These are phyloP conservation scores for Kingdonia uniflora DNA, from an alignment of 164 flowering plant genomes.

Conservation along the genomic window DNA sequence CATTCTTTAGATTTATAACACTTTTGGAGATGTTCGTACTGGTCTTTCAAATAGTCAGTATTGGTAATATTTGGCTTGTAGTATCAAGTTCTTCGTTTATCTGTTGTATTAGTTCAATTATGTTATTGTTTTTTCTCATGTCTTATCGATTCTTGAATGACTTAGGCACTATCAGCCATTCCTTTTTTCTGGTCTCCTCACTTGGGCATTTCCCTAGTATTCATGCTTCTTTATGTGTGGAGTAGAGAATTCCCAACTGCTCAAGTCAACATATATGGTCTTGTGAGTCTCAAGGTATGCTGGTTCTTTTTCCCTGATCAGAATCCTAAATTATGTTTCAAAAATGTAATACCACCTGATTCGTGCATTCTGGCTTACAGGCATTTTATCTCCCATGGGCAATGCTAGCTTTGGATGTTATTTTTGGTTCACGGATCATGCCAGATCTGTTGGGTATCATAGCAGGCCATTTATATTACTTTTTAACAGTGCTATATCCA, in stretches of 20 bases:
- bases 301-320: background rate
- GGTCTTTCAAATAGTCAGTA: no score
- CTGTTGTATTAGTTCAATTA: no score
- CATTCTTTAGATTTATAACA: no score
- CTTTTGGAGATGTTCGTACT: no score
- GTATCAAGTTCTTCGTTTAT: no score
- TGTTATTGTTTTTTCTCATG: no score
- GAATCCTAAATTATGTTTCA: background rate
- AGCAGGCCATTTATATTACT: conserved; percentile 93
- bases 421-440: conserved; percentile 68
- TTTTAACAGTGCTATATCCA: conserved; percentile 87
- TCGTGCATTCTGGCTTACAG: conserved; percentile 49
- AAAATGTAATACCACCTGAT: background rate
- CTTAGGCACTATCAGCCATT: conserved; percentile 29
- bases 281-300: conserved; percentile 46
- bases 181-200: conserved; percentile 43
- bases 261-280: conserved; percentile 67
- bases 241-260: conserved; percentile 85
- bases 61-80: no score
- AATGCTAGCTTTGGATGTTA: conserved; percentile 88
- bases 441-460: conserved; percentile 86
- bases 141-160: no score
- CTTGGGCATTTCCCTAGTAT: no score
- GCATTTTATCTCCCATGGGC: conserved; percentile 98
- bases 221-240: no score